Evolutionary conservation across 2,329 filamentous ascomycete genomes (phyloP).

Genomic region (Scytalidium lignicola): DNA sequence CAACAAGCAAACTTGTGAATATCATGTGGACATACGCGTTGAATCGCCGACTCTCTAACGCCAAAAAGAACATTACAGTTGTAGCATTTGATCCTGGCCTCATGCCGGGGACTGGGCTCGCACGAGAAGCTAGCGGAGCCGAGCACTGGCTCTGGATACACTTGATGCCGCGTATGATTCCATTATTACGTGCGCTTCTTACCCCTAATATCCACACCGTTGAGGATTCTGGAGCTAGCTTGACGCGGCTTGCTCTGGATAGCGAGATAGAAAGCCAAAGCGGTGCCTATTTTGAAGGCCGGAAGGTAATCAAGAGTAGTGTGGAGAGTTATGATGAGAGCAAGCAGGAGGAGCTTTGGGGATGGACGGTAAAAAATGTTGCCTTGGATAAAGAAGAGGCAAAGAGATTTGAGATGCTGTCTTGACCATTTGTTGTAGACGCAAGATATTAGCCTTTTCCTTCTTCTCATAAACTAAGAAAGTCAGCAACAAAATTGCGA

Average conservation of each 20-base stretch:
- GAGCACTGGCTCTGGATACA: slow-evolving; percentile 29
- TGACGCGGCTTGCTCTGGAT: slow-evolving; percentile 36
- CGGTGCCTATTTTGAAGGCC: slow-evolving; percentile 40
- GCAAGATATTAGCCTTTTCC: no score
- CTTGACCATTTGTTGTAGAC: background rate
- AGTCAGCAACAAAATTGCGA: no score
- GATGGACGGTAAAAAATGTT: slow-evolving; percentile 38
- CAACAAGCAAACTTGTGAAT: slow-evolving; percentile 42
- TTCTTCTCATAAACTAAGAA: no score
- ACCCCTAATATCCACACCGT: slow-evolving; percentile 33
- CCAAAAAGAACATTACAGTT: slow-evolving; percentile 32
- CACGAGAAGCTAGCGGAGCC: slow-evolving; percentile 26
- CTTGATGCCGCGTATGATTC: slow-evolving; percentile 31
- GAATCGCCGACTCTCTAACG: slow-evolving; percentile 27
- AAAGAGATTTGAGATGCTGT: slow-evolving; percentile 13
- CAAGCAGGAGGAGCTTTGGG: slow-evolving; percentile 45
- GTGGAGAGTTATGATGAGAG: slow-evolving; percentile 36
- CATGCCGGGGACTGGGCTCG: slow-evolving; percentile 42
- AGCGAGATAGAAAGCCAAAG: slow-evolving; percentile 28
- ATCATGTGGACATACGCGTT: slow-evolving; percentile 44
- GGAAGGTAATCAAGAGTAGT: slow-evolving; percentile 35
- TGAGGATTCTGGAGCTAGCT: slow-evolving; percentile 33
- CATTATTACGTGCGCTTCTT: slow-evolving; percentile 30
- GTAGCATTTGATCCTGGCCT: slow-evolving; percentile 41
- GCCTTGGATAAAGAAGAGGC: slow-evolving; percentile 22